Evolutionary conservation across 1,284 basidiomycete species (phyloP).

Genomic region (Trichosporon inkin): DNA sequence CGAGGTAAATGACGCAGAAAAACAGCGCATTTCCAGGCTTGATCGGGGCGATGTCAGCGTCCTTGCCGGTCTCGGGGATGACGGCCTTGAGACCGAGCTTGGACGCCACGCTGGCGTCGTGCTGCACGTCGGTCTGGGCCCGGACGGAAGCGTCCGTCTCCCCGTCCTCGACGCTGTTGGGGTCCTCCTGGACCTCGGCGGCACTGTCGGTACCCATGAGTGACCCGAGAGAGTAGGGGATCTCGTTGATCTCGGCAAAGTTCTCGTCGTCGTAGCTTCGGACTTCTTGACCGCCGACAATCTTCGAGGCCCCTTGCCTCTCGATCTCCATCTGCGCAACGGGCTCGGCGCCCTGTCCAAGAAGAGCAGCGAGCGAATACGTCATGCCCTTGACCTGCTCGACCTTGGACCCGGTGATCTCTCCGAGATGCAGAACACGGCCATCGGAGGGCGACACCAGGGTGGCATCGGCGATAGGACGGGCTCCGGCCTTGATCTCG

Average conservation of each 20-base stretch:
- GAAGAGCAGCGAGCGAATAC: constrained; percentile 87
- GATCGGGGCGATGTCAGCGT: constrained; percentile 52
- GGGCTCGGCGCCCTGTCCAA: constrained; percentile 55
- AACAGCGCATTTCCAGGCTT: constrained; percentile 70
- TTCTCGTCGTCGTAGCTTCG: constrained; percentile 60
- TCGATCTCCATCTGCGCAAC: constrained; percentile 20
- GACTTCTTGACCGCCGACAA: constrained; percentile 43
- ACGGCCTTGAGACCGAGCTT: constrained; percentile 50
- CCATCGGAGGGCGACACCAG: constrained; percentile 94
- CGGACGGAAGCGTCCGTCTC: constrained; percentile 43
- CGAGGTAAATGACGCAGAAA: constrained; percentile 95
- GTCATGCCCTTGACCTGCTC: constrained; percentile 98
- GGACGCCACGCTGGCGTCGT: constrained; percentile 56
- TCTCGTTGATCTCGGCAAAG: constrained; percentile 95
- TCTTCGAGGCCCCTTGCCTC: constrained; percentile 34
- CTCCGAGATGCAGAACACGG: constrained; percentile 85
- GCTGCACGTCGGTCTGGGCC: constrained; percentile 55
- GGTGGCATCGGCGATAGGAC: constrained; percentile 72
- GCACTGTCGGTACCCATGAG: constrained; percentile 58
- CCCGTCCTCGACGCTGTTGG: constrained; percentile 18
- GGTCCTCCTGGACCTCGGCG: constrained; percentile 25
- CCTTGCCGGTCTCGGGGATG: constrained; percentile 52
- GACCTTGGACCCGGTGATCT: constrained; percentile 72
- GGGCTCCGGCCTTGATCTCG: constrained; percentile 71
- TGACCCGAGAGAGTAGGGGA: constrained; percentile 85